Evolutionary conservation across 1,284 basidiomycete species (phyloP), one percentile per base, ranked within the genome.

Genomic region (Puccinia novopanici): DNA sequence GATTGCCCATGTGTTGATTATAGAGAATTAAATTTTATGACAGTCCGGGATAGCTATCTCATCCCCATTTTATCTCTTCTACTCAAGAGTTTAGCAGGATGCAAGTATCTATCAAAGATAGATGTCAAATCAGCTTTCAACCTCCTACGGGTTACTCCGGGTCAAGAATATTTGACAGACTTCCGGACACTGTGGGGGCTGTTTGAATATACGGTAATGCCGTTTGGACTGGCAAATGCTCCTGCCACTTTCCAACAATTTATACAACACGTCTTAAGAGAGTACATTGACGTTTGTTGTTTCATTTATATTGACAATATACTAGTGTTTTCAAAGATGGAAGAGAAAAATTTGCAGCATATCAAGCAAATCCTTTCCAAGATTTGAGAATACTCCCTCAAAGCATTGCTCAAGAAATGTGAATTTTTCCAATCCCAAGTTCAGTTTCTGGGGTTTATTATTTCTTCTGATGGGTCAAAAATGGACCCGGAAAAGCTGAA

Each of bases 141-240:
- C 80, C 84, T 84, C 0, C 37, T 87, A 3, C 77, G 84, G 0
- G 83, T 87, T 0, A 80, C 67, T 0, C 40, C 48, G 54, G 84
- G 85, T 0, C 82, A 86, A 57, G 84, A 86, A 63, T 84, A 84
- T 84, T 87, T 87, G 67, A 87, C 87, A 0, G 85, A 86, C 0
- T 87, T 88, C 82, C n/a, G 81, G 2, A 86, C 85, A 0, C 84
- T 83, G 17, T 85, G 85, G n/a, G 87, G 88, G 0, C 83, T 84
- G 6, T 88, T 85, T 80, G 85, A 88, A 82, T 86, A 82, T 77
- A 75, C 83, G 1, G 86, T 88, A n/a, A 86, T 88, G 86, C 87
- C 86, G 0, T 87, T 87, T 68, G 86, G 87, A 0, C 83, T 88
- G 4, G 86, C 84, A 63, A 88, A 88, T 81, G 86, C 86, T 0